These are phyloP conservation scores for Termitomyces sp. DNA, from an alignment of 768 basidiomycete species.

Conservation along the genomic window DNA sequence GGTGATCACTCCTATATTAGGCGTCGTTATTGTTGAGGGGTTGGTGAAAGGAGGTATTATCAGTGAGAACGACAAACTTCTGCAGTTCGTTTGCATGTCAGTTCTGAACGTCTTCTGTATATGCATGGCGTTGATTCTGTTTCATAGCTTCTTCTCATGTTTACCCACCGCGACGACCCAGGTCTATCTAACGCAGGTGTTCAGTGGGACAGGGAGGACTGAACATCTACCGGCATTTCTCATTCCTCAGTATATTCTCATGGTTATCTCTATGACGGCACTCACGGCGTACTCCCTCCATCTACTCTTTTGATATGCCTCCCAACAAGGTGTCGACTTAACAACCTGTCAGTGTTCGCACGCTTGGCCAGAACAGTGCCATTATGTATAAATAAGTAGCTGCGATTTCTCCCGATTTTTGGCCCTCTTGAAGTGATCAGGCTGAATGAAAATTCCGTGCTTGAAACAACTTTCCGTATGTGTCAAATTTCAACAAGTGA, in stretches of 20 bases:
- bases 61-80: slow-evolving; percentile 44
- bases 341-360: too few species aligned
- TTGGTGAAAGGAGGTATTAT: slow-evolving; percentile 45
- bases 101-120: slow-evolving; percentile 12
- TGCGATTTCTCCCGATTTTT: too few species aligned
- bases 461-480: too few species aligned
- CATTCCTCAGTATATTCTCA: slow-evolving; percentile 53
- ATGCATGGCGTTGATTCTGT: background rate
- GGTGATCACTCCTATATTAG: slow-evolving; percentile 53
- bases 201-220: slow-evolving; percentile 59
- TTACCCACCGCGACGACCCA: slow-evolving; percentile 58
- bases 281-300: slow-evolving; percentile 41
- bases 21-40: slow-evolving; percentile 49
- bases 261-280: slow-evolving; percentile 46
- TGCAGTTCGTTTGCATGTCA: slow-evolving; percentile 66
- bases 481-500: too few species aligned
- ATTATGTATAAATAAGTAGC: too few species aligned
- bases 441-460: too few species aligned
- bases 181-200: slow-evolving; percentile 60
- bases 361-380: too few species aligned
- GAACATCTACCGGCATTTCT: slow-evolving; percentile 58
- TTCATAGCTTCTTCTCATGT: slow-evolving; percentile 48
- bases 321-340: too few species aligned
- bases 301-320: slow-evolving; percentile 28
- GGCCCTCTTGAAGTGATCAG: too few species aligned